Evolutionary conservation across 208 protist species (phyloP), one percentile per base, ranked within the genome.

Genomic region (Leishmania major): DNA sequence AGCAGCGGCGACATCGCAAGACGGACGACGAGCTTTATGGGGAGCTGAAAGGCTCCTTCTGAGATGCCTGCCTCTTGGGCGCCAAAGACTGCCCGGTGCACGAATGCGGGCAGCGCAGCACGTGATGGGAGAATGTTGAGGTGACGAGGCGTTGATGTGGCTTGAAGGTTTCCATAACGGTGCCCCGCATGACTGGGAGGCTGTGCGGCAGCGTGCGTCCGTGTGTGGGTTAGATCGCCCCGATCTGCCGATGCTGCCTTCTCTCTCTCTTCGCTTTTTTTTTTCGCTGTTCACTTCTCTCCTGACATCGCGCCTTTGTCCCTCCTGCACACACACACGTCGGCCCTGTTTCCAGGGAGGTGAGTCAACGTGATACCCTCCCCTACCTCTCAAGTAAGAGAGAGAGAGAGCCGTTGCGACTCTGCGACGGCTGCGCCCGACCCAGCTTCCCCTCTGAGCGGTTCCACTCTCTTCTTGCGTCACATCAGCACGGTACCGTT

Each of bases 21-120:
- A 43, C 78, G 8, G 82, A 90, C 76, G 81, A 73, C 49, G 45
- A 85, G 37, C 80, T 90, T 15, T 84, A 83, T 67, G 78, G 78
- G 40, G 87, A 90, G 19, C 70, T 90, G 6, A 71, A 77, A 1
- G 81, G 85, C 10, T 85, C 87, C 57, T 80, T 90, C 31, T 90
- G 55, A 79, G 10, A 0, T 45, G 25, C 8, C 57, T 25, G 7
- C 5, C 1, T 7, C 22, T 25, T 45, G 51, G 11, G 10, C 10
- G 3, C 25, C 28, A 7, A 1, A 11, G 22, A 19, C 28, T 47
- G 7, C 13, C 19, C 22, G 28, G 35, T 22, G 45, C 40, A 35
- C 28, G 28, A 51, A 31, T 45, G 11, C 70, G 8, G 25, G 45
- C 19, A 0, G 5, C 8, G 11, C 4, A 45, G 1, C 40, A 15